Base-by-base conservation (phyloP, 257 asterid genomes). In the Scutellaria galericulata region DNA sequence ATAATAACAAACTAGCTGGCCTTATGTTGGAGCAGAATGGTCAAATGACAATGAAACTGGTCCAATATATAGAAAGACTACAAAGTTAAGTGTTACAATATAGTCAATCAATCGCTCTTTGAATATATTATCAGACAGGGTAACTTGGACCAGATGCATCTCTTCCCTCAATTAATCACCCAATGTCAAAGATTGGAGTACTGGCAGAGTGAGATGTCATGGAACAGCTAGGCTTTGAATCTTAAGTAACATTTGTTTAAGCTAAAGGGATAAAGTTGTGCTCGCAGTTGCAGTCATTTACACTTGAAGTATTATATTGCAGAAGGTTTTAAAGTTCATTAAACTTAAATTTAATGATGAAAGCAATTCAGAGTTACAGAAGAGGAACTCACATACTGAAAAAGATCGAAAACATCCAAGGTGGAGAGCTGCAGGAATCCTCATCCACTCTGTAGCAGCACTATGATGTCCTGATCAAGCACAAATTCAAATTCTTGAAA, bases 381-480 rank as follows among this genome's bases (percentile, higher is more conserved):
- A 7, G 22, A 45, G 37, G 37, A 61, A 64, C 73, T 65, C 47
- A 74, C 73, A 65, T n/a, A 37, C 24, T 53, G 72, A 39, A 42
- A 47, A 40, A 31, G 37, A 22, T 39, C 20, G 41, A 10, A 57
- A 63, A 39, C 37, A 13, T 51, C n/a, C 44, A 41, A 20, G 24
- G 24, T 54, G 15, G 64, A 42, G 54, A 47, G 61, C 68, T 15
- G 66, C 39, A 71, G 39, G 55, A 71, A n/a, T 24, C 77, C 46
- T 48, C 55, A 5, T 40, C 54, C 2, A 50, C 63, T 61, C 41
- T 66, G 59, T 7, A 53, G 70, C 50, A 42, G 60, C 51, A 65
- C 1, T 13, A 74, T 4, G 6, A 4, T 7, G 6, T 6, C 12
- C 66, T 42, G 48, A 42, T 53, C 50, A 76, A 68, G 40, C 51